Conservation (phyloP, 1,284 basidiomycete genomes). For the Trichosporon asahii region DNA sequence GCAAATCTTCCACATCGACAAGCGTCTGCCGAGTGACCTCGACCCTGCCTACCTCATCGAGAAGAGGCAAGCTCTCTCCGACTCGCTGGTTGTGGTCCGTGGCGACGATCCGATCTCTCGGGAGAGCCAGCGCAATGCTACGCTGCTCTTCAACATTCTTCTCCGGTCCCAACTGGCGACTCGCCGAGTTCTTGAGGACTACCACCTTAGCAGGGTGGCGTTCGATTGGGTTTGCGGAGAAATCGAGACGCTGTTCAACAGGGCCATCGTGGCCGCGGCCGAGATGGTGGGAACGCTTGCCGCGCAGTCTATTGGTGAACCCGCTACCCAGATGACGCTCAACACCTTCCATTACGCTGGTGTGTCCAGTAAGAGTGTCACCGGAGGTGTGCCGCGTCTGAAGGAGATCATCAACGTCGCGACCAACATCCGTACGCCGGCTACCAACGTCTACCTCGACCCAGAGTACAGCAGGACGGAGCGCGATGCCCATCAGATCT, state of each 20-base stretch:
- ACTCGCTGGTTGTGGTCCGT: conserved; percentile 76
- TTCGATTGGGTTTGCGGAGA: conserved; percentile 98
- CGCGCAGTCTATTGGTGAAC: conserved; percentile 98
- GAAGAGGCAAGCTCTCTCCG: conserved; percentile 65
- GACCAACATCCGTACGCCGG: conserved; percentile 97
- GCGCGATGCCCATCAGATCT: conserved; percentile 47
- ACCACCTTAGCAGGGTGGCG: conserved; percentile 81
- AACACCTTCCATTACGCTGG: conserved; percentile 99
- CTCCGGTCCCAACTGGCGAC: conserved; percentile 81
- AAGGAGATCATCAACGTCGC: conserved; percentile 99
- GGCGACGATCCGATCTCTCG: conserved; percentile 71
- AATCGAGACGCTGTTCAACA: conserved; percentile 91
- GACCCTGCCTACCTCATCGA: conserved; percentile 84
- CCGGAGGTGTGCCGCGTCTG: conserved; percentile 92
- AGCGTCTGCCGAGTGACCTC: conserved; percentile 86
- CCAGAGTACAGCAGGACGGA: conserved; percentile 77
- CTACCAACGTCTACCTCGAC: conserved; percentile 83
- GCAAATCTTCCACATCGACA: conserved; percentile 97
- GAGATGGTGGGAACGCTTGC: conserved; percentile 99
- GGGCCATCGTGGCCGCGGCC: conserved; percentile 84
- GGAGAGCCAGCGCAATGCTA: conserved; percentile 84
- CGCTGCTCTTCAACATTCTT: conserved; percentile 88
- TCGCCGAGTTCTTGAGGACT: conserved; percentile 77
- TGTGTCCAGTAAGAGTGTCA: conserved; percentile 97
- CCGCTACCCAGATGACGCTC: conserved; percentile 98